Evolutionary conservation across 2,329 filamentous ascomycete species (phyloP).

Genomic region (Beauveria varroae): DNA sequence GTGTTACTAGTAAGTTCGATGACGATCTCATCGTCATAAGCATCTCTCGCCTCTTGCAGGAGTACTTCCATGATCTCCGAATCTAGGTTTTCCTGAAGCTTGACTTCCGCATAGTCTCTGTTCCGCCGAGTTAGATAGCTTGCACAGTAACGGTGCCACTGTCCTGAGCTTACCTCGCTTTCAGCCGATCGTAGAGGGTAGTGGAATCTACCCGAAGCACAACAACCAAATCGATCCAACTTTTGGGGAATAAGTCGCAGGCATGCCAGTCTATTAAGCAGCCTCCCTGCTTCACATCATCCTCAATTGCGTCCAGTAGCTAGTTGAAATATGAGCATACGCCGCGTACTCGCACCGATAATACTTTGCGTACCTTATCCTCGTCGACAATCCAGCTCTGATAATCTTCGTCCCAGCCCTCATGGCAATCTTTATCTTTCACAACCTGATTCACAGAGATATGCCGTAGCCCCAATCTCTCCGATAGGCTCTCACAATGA

Average conservation of each 20-base stretch:
- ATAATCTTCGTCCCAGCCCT: constrained; percentile 78
- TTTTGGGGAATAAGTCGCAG: constrained; percentile 87
- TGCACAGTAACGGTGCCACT: background rate
- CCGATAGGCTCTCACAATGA: constrained; percentile 74
- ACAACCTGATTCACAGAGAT: constrained; percentile 85
- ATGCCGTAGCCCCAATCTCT: constrained; percentile 70
- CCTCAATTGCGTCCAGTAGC: constrained; percentile 84
- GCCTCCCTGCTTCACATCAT: constrained; percentile 69
- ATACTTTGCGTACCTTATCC: constrained; percentile 61
- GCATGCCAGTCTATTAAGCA: constrained; percentile 97
- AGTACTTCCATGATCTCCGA: constrained; percentile 97
- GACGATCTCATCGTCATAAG: constrained; percentile 80
- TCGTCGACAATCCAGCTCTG: constrained; percentile 93
- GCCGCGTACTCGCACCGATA: background rate
- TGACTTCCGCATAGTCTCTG: constrained; percentile 74
- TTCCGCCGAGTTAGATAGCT: background rate
- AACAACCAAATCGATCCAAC: constrained; percentile 92
- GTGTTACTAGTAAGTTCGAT: constrained; percentile 81
- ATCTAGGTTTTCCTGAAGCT: constrained; percentile 93
- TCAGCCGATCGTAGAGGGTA: constrained; percentile 76
- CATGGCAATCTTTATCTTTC: constrained; percentile 80
- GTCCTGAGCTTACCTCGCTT: constrained; percentile 49
- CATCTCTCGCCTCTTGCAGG: constrained; percentile 79
- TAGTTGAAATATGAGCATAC: constrained; percentile 24
- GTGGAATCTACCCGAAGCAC: constrained; percentile 78